A percentile compares a stretch with the other conserved stretches of the same genome.
Evolutionary conservation across 2,329 filamentous ascomycete genomes (phyloP).

Genomic region (Trichoderma koningii): DNA sequence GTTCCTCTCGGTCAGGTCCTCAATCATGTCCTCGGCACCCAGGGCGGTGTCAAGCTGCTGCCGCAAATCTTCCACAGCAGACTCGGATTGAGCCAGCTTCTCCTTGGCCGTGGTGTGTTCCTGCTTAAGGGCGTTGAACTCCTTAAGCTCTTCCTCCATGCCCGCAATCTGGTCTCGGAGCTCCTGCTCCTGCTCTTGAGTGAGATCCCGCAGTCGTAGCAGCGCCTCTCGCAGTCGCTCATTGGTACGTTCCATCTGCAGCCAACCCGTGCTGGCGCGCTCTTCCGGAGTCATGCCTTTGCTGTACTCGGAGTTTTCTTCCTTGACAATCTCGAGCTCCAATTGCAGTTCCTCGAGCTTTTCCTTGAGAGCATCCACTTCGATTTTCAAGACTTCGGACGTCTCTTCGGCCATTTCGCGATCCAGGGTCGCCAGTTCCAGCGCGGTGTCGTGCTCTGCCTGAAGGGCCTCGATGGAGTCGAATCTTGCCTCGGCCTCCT

Average conservation of each 20-base stretch:
- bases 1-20: constrained; percentile 86
- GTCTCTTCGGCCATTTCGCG: constrained; percentile 96
- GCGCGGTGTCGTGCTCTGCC: constrained; percentile 78
- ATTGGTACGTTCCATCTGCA: constrained; percentile 89
- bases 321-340: constrained; percentile 81
- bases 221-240: constrained; percentile 85
- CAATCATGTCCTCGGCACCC: constrained; percentile 90
- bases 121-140: constrained; percentile 66
- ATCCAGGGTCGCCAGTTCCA: constrained; percentile 87
- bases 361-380: constrained; percentile 74
- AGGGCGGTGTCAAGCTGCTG: constrained; percentile 89
- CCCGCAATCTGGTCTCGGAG: constrained; percentile 73
- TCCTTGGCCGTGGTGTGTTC: constrained; percentile 71
- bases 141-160: constrained; percentile 72
- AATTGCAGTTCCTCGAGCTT: constrained; percentile 83
- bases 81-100: constrained; percentile 71
- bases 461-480: constrained; percentile 70
- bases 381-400: constrained; percentile 76
- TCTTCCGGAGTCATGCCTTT: constrained; percentile 89
- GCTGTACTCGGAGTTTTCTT: constrained; percentile 82
- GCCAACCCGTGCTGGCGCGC: constrained; percentile 80
- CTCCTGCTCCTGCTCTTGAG: constrained; percentile 80
- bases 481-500: constrained; percentile 70
- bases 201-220: constrained; percentile 80
- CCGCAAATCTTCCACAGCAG: constrained; percentile 78